Percentiles rank a stretch among this genome's conserved stretches.
Evolutionary conservation across 139 green algal genomes (phyloP).

Genomic region (Asterochloris erici): DNA sequence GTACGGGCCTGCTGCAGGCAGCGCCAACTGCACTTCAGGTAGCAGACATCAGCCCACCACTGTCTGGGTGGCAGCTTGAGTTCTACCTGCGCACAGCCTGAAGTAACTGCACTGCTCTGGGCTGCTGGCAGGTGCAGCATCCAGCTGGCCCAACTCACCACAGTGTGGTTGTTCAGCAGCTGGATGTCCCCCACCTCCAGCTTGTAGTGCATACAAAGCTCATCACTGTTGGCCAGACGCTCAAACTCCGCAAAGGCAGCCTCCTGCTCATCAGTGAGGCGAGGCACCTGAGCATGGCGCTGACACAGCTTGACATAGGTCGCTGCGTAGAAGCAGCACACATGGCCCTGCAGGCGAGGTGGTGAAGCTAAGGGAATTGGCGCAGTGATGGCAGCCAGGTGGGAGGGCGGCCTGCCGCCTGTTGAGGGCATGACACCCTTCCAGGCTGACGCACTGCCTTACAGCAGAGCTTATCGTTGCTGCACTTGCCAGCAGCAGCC

Average conservation of each 20-base stretch:
- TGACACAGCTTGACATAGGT: conserved; percentile 44
- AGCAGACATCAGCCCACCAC: too few relatives aligned
- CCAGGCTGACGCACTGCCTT: too few relatives aligned
- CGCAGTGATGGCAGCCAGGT: neutral
- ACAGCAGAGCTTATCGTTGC: too few relatives aligned
- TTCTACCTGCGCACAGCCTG: too few relatives aligned
- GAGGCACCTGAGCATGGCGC: conserved; percentile 36
- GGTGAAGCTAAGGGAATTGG: neutral
- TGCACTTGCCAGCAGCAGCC: too few relatives aligned
- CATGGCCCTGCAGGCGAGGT: neutral
- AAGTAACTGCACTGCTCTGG: too few relatives aligned
- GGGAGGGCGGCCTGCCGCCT: neutral
- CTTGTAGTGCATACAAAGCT: conserved; percentile 9
- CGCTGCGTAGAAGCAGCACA: conserved; percentile 35
- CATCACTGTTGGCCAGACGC: neutral
- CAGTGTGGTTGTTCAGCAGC: conserved; percentile 21
- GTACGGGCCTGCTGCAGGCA: too few relatives aligned
- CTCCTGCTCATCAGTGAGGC: conserved; percentile 38
- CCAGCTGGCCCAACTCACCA: conserved; percentile 7
- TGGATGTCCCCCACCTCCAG: conserved; percentile 25
- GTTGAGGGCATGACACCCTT: neutral
- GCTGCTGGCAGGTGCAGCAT: too few relatives aligned
- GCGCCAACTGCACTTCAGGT: too few relatives aligned
- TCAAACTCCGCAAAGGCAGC: conserved; percentile 26
- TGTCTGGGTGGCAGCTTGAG: too few relatives aligned